Conservation (phyloP, 148 eudicot genomes). For the Chenopodium formosanum region DNA sequence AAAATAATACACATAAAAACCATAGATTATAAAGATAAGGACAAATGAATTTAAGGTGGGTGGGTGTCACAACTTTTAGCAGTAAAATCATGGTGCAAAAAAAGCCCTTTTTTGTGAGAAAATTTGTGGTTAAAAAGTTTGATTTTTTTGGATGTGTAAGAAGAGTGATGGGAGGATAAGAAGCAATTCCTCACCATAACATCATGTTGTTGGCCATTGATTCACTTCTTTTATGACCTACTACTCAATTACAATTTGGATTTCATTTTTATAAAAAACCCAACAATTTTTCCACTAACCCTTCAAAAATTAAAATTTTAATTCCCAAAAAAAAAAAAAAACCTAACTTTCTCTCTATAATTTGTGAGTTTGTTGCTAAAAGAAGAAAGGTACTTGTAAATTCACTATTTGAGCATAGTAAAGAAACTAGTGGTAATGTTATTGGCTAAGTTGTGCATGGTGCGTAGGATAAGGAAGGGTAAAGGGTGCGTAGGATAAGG, state of each 20-base stretch:
- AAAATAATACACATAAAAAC: neutral
- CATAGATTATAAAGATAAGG: slow-evolving; percentile 10
- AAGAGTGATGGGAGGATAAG: slow-evolving; percentile 51
- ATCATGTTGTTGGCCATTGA: slow-evolving; percentile 80
- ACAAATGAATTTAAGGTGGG: slow-evolving; percentile 27
- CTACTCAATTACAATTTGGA: slow-evolving; percentile 38
- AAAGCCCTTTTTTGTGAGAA: slow-evolving; percentile 12
- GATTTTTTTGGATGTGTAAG: slow-evolving; percentile 26
- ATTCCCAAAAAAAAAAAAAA: neutral
- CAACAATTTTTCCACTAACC: slow-evolving; percentile 21
- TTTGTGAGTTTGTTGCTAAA: neutral
- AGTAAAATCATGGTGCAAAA: slow-evolving; percentile 49
- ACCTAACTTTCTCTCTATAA: neutral
- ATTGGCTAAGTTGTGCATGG: slow-evolving; percentile 12
- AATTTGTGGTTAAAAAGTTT: slow-evolving; percentile 6
- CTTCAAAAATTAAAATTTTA: neutral
- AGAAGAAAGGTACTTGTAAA: neutral
- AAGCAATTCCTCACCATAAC: slow-evolving; percentile 43
- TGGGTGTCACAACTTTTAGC: slow-evolving; percentile 32
- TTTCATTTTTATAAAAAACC: slow-evolving; percentile 27
- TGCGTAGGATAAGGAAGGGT: slow-evolving; percentile 27
- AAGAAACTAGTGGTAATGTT: slow-evolving; percentile 3
- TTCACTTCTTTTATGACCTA: slow-evolving; percentile 32
- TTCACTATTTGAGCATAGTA: slow-evolving; percentile 17
- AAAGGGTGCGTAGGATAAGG: slow-evolving; percentile 18